Base-by-base conservation (phyloP, 2,329 filamentous ascomycete species). In the Cordyceps tenuipes region DNA sequence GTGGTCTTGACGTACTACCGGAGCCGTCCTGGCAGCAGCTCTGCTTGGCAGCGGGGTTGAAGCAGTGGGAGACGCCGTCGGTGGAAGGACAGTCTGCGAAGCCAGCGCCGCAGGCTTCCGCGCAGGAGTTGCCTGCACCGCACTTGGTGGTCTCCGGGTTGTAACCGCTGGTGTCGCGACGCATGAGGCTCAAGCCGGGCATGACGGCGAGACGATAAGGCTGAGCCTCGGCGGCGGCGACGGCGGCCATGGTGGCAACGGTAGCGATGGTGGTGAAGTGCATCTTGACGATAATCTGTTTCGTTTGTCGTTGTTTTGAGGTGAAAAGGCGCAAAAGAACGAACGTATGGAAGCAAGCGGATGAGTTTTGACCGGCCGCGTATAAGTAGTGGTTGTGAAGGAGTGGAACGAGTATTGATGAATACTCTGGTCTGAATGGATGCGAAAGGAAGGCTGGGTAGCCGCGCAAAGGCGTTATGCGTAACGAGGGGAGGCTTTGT, bases 61-160 rank as follows among this genome's bases (percentile, higher is more conserved):
- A 86, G 75, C 84, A 87, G 75, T 86, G 82, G 53, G 80, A 74
- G 59, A 76, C 65, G 44, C 71, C 71, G 64, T 82, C 79, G 55
- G 68, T 70, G 26, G 80, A 80, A 34, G 76, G 64, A 72, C 82
- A 85, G 63, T 78, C 71, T 60, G 74, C 70, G 67, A 75, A 82
- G 46, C 74, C 76, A 47, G 74, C 63, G 53, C 82, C 82, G 69
- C 82, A 85, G 51, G 82, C 80, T 64, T 82, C 76, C 53, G 75
- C 75, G 71, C 82, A 85, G 44, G 79, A 82, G 58, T 70, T 68
- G 62, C 81, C 82, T 15, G 71, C 66, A 54, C 76, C 76, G 68
- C 82, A 85, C 62, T 72, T 66, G 59, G 73, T 74, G 69, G 77
- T 73, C 62, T 76, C 72, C 57, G 77, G 82, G 70, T 73, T 71